These are phyloP conservation scores for Aristolochia fimbriata DNA, from an alignment of 164 flowering plant genomes.

Conservation along the genomic window DNA sequence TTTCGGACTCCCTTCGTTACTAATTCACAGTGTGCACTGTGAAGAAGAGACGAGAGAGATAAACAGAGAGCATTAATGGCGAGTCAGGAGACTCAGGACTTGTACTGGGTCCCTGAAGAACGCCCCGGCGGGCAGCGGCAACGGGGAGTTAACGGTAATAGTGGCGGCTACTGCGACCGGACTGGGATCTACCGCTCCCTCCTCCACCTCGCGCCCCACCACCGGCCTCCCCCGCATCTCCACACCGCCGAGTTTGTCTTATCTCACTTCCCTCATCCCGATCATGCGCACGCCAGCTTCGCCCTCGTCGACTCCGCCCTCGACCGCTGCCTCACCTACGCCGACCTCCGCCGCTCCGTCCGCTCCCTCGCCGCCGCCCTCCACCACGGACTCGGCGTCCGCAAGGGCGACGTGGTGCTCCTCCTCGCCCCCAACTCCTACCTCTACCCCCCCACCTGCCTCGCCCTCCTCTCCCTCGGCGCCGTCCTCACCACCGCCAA, in stretches of 20 bases:
- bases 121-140: too few species aligned
- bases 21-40: too few species aligned
- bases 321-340: slow-evolving; percentile 29
- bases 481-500: slow-evolving; percentile 60
- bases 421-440: slow-evolving; percentile 59
- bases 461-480: slow-evolving; percentile 57
- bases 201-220: slow-evolving; percentile 15
- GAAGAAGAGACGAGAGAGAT: too few species aligned
- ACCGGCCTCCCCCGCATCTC: slow-evolving; percentile 34
- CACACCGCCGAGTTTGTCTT: slow-evolving; percentile 40
- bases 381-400: slow-evolving; percentile 39
- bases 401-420: slow-evolving; percentile 61
- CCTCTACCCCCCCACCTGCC: slow-evolving; percentile 44
- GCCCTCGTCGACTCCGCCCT: slow-evolving; percentile 59
- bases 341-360: slow-evolving; percentile 31
- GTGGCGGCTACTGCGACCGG: slow-evolving; percentile 27
- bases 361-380: slow-evolving; percentile 38
- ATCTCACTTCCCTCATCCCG: slow-evolving; percentile 50
- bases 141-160: background rate
- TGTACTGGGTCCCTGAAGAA: background rate
- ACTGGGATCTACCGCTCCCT: slow-evolving; percentile 49
- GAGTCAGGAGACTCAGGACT: background rate
- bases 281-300: slow-evolving; percentile 25
- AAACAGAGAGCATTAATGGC: background rate
- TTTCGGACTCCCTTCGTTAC: too few species aligned